Base-by-base conservation (phyloP, 2,329 filamentous ascomycete genomes). In the Stagonosporopsis vannaccii region DNA sequence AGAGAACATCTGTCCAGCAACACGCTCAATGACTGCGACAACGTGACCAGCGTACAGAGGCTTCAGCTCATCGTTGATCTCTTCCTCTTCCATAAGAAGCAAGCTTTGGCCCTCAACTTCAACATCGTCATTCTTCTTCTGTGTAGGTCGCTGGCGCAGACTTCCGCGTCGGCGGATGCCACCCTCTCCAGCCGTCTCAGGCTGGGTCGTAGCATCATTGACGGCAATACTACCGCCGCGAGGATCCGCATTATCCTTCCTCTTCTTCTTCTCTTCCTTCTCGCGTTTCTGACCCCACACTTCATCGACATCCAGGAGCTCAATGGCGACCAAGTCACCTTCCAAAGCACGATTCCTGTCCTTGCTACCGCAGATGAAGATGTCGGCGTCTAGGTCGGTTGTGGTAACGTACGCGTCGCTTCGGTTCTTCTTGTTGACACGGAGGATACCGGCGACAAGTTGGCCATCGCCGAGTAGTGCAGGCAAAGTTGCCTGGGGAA, bases 231-330 rank as follows among this genome's bases (percentile, higher is more conserved):
- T 90, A 60, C 90, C 90, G 63, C 89, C 89, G 63, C 94, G 88
- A 56, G 91, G 93, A 74, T 98, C 95, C 30, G 92, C 96, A 57
- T 97, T 96, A 72, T 99, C 95, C 83, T 99, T 99, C 77, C 95
- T 91, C 82, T 98, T 99, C 87, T 99, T 99, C 85, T 99, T 99
- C 77, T 99, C 95, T 79, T 99, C 95, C 77, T 99, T 99, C 78
- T 99, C 95, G 53, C 92, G 91, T 84, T 99, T 99, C 82, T 99
- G 95, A 22, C 90, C 87, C 95, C 95, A 99, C 2, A 99, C 95
- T 74, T 99, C 95, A 74, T 98, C 95, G 7, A 99, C 95, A 71
- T 99, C 94, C 47, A 99, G 87, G 42, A 99, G 87, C 79, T 99
- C 95, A 50, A 99, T 87, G 28, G 95, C 95, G 56, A 99, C 95